Evolutionary conservation across 2,329 filamentous ascomycete species (phyloP).

Genomic region (Dothistroma pini): DNA sequence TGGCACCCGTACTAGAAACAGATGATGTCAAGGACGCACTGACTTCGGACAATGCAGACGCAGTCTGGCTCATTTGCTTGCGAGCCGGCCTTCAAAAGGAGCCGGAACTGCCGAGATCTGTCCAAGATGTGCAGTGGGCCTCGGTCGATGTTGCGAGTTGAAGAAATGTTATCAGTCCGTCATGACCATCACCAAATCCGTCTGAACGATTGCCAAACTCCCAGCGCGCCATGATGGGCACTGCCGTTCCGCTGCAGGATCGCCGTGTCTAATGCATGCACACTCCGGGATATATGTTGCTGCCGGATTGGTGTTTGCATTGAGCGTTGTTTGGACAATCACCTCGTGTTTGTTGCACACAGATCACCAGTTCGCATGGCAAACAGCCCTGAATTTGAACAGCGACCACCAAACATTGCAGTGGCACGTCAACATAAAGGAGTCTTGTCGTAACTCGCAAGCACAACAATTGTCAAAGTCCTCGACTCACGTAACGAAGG

Average conservation of each 20-base stretch:
- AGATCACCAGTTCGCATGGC: constrained; percentile 4
- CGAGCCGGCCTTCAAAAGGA: constrained; percentile 13
- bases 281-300: neutral
- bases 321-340: constrained; percentile 17
- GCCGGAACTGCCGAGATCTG: constrained; percentile 1
- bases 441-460: neutral
- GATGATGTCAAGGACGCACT: constrained; percentile 55
- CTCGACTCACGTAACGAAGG: neutral
- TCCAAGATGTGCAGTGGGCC: neutral
- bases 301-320: constrained; percentile 13
- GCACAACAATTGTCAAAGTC: neutral
- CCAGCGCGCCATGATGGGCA: neutral
- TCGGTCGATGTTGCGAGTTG: constrained; percentile 16
- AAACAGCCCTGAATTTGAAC: constrained; percentile 8
- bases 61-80: constrained; percentile 66
- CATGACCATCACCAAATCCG: neutral
- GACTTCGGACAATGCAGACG: constrained; percentile 65
- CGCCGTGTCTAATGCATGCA: neutral
- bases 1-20: constrained; percentile 42
- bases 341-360: constrained; percentile 13
- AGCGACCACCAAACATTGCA: constrained; percentile 8
- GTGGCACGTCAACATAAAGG: constrained; percentile 8
- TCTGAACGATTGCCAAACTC: neutral
- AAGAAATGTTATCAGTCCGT: neutral
- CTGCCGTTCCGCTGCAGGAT: neutral